Percentiles rank a stretch among this genome's conserved stretches.
Conservation (phyloP, 2,329 filamentous ascomycete species). For the Colletotrichum viniferum region DNA sequence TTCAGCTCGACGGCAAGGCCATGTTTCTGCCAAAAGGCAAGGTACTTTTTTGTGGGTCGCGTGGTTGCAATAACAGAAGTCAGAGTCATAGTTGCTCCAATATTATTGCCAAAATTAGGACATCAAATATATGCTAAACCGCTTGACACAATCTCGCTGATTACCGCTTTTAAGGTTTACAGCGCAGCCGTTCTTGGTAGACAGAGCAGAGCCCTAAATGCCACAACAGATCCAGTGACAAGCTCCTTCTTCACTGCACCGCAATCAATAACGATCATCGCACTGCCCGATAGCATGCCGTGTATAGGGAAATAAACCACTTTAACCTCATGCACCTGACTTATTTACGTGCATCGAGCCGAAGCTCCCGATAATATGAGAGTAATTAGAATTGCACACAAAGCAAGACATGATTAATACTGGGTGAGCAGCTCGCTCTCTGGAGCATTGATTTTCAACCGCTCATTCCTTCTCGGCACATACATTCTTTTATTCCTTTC, state of each 20-base stretch:
- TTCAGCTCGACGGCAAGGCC: neutral
- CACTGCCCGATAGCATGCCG: neutral
- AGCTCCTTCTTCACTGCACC: neutral
- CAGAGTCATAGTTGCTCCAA: neutral
- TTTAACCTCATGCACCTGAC: neutral
- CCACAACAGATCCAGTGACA: neutral
- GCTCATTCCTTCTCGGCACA: neutral
- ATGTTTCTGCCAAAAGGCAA: neutral
- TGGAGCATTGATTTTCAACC: rapidly evolving
- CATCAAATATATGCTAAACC: neutral
- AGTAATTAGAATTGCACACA: neutral
- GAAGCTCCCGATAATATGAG: neutral
- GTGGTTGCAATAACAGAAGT: neutral
- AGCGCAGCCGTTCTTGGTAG: neutral
- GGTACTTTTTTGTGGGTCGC: neutral
- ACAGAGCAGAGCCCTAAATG: neutral
- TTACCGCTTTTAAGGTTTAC: neutral
- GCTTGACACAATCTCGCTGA: neutral
- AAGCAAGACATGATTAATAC: neutral
- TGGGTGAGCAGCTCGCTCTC: neutral
- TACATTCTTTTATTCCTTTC: neutral
- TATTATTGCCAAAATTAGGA: neutral
- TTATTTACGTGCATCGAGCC: neutral
- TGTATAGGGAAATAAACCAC: neutral
- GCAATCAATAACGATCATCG: neutral